phyloP scores from a whole-genome alignment of 2,329 filamentous ascomycete genomes.

The Onygenales sp. region DNA sequence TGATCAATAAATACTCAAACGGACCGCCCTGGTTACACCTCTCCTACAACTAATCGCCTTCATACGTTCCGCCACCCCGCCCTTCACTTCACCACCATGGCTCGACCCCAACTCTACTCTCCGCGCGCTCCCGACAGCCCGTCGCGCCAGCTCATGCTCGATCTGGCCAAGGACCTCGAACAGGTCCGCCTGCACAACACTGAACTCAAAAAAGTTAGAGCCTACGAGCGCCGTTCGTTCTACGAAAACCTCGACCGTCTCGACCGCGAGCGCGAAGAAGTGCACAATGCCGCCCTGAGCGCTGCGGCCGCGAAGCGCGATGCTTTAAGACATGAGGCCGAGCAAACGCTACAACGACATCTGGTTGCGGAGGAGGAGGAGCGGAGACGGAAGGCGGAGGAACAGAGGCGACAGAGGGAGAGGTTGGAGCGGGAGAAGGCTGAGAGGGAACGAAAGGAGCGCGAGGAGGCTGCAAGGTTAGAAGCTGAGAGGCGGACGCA shows the following conservation, averaged over 20 bases:
- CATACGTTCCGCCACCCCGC: not conserved
- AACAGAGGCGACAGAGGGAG: slow-evolving; percentile 33
- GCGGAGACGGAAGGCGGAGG: slow-evolving; percentile 26
- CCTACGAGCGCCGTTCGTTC: slow-evolving; percentile 35
- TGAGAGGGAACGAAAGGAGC: slow-evolving; percentile 19
- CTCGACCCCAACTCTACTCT: slow-evolving; percentile 17
- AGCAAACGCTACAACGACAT: slow-evolving; percentile 32
- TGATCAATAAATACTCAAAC: too few species aligned
- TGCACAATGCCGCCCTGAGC: slow-evolving; percentile 56
- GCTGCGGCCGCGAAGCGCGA: slow-evolving; percentile 59
- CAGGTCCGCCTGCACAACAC: slow-evolving; percentile 31
- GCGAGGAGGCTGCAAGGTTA: slow-evolving; percentile 13
- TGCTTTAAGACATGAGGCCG: slow-evolving; percentile 48
- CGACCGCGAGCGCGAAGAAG: slow-evolving; percentile 52
- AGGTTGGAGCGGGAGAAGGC: slow-evolving; percentile 29
- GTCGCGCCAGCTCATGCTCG: slow-evolving; percentile 30
- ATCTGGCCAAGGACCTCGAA: slow-evolving; percentile 32
- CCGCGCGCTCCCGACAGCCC: slow-evolving; percentile 27
- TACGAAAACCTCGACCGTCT: slow-evolving; percentile 54
- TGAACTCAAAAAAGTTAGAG: slow-evolving; percentile 35
- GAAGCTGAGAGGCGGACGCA: slow-evolving; percentile 31
- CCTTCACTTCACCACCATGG: slow-evolving; percentile 16
- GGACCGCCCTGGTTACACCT: not conserved
- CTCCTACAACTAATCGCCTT: not conserved
- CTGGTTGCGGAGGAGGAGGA: slow-evolving; percentile 28